Percentiles rank a stretch among this genome's conserved stretches.
Evolutionary conservation across 306 rosid genomes (phyloP).

Genomic region (Cicer cuneatum): DNA sequence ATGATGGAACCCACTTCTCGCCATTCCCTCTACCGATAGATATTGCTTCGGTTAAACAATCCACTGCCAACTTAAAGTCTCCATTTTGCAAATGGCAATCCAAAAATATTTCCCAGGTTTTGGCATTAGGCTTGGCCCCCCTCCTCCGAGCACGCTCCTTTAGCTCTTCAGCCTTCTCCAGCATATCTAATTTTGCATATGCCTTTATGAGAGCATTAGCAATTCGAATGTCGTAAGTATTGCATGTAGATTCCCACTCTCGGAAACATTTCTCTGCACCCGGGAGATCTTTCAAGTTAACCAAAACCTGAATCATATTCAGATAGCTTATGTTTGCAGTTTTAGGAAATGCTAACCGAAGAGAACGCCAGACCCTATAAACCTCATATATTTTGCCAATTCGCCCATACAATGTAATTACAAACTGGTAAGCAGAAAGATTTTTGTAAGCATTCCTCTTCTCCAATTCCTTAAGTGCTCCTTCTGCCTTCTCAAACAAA

Average conservation of each 20-base stretch:
- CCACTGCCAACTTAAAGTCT: slow-evolving; percentile 67
- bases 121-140: slow-evolving; percentile 81
- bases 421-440: slow-evolving; percentile 77
- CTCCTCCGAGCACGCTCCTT: slow-evolving; percentile 66
- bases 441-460: slow-evolving; percentile 65
- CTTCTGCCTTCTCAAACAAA: slow-evolving; percentile 72
- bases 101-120: slow-evolving; percentile 81
- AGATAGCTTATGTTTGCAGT: slow-evolving; percentile 87
- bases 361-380: slow-evolving; percentile 88
- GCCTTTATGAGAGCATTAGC: slow-evolving; percentile 75
- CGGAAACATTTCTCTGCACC: slow-evolving; percentile 90
- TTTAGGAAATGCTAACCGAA: slow-evolving; percentile 80
- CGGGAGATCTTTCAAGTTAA: slow-evolving; percentile 79
- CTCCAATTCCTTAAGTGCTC: slow-evolving; percentile 84
- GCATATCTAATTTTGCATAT: slow-evolving; percentile 62
- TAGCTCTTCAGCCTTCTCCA: slow-evolving; percentile 76
- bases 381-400: slow-evolving; percentile 71
- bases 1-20: slow-evolving; percentile 69
- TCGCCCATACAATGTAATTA: slow-evolving; percentile 78
- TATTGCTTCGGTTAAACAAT: slow-evolving; percentile 67
- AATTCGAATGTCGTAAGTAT: slow-evolving; percentile 78
- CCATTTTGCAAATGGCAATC: slow-evolving; percentile 64
- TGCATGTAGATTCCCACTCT: slow-evolving; percentile 72
- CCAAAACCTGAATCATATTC: slow-evolving; percentile 78
- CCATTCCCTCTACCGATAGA: slow-evolving; percentile 74